Evolutionary conservation across 371 early-diverging fungal species (phyloP).

Genomic region (Synchytrium microbalum): DNA sequence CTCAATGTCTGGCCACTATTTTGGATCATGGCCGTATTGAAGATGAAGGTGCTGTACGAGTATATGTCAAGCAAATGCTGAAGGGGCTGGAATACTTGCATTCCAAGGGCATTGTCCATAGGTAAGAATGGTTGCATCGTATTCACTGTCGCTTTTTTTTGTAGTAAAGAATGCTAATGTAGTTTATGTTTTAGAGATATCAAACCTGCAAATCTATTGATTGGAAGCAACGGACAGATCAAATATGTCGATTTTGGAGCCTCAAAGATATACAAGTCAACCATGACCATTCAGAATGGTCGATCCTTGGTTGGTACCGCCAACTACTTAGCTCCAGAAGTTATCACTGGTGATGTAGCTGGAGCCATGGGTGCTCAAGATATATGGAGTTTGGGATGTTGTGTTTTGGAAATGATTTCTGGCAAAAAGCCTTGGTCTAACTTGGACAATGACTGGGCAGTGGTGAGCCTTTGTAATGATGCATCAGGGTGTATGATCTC

Average conservation of each 20-base stretch:
- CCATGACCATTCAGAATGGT: conserved; percentile 33
- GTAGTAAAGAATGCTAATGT: neutral
- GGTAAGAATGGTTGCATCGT: conserved; percentile 44
- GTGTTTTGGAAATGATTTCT: conserved; percentile 90
- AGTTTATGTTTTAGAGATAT: conserved; percentile 15
- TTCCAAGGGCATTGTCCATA: conserved; percentile 75
- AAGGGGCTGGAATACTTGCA: conserved; percentile 89
- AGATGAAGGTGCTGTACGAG: conserved; percentile 62
- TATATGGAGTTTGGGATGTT: conserved; percentile 91
- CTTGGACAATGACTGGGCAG: conserved; percentile 89
- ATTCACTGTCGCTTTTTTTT: conserved; percentile 11
- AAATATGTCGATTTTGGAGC: conserved; percentile 90
- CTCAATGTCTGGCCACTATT: conserved; percentile 64
- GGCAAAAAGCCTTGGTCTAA: conserved; percentile 90
- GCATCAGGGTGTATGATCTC: conserved; percentile 30
- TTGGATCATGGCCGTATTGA: conserved; percentile 72
- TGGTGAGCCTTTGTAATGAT: conserved; percentile 51
- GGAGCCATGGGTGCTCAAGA: conserved; percentile 48
- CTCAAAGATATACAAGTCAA: conserved; percentile 51
- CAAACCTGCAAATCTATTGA: conserved; percentile 61
- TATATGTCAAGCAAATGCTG: conserved; percentile 77
- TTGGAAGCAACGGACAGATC: conserved; percentile 68
- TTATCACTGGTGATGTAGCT: conserved; percentile 65
- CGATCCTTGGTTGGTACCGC: conserved; percentile 82
- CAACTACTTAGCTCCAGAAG: conserved; percentile 95